Percentiles rank a stretch among this genome's conserved stretches.
phyloP scores from a whole-genome alignment of 306 rosid species.

The Sindora glabra region DNA sequence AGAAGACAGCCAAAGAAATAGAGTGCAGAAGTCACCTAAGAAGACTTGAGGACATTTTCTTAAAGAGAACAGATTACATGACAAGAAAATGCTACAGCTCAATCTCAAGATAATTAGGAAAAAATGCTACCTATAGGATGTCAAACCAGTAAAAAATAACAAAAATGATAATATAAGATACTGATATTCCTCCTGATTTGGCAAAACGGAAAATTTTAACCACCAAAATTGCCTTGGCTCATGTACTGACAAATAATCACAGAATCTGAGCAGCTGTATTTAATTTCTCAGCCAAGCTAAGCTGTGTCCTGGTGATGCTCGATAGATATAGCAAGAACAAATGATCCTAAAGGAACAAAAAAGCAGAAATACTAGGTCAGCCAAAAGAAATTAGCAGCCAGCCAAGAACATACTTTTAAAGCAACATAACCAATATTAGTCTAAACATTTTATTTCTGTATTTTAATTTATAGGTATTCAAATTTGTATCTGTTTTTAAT shows the following conservation, averaged over 20 bases:
- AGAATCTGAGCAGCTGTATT: slow-evolving; percentile 93
- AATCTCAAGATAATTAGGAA: neutral
- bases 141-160: neutral
- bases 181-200: neutral
- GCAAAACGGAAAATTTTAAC: neutral
- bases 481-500: neutral
- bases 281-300: slow-evolving; percentile 80
- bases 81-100: neutral
- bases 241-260: slow-evolving; percentile 25
- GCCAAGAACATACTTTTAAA: too few relatives aligned
- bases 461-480: too few relatives aligned
- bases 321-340: slow-evolving; percentile 78
- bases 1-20: too few relatives aligned
- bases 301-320: slow-evolving; percentile 85
- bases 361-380: too few relatives aligned
- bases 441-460: too few relatives aligned
- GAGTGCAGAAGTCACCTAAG: neutral
- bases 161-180: neutral
- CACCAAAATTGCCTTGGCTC: neutral
- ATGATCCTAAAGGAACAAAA: slow-evolving; percentile 47
- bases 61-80: slow-evolving; percentile 1
- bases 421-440: too few relatives aligned
- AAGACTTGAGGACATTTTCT: neutral
- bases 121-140: slow-evolving; percentile 21
- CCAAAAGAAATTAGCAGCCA: neutral